Evolutionary conservation across 1,284 basidiomycete species (phyloP).

Genomic region (Waitea zeae): DNA sequence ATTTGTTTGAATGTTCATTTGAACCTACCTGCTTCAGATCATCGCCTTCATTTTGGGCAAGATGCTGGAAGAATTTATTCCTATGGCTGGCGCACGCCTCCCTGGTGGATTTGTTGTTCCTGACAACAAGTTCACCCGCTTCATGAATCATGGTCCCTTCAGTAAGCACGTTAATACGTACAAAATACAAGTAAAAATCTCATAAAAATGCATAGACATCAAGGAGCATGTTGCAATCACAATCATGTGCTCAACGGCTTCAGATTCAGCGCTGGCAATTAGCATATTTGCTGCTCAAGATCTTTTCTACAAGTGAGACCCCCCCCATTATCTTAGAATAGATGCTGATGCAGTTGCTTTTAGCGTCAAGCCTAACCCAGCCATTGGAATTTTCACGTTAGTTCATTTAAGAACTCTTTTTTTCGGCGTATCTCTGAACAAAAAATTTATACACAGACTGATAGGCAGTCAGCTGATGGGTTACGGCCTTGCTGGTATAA

Average conservation of each 20-base stretch:
- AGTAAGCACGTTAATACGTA: too few species aligned
- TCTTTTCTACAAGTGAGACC: slow-evolving; percentile 31
- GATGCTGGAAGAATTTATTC: slow-evolving; percentile 24
- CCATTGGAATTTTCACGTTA: slow-evolving; percentile 30
- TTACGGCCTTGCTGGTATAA: slow-evolving; percentile 31
- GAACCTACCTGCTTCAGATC: too few species aligned
- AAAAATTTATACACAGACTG: slow-evolving; percentile 13
- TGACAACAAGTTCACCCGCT: slow-evolving; percentile 29
- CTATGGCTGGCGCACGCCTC: slow-evolving; percentile 24
- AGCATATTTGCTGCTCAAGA: slow-evolving; percentile 33
- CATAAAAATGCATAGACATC: too few species aligned
- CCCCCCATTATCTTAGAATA: too few species aligned
- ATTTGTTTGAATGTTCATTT: slow-evolving; percentile 22
- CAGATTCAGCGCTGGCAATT: slow-evolving; percentile 28
- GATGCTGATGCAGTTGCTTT: too few species aligned
- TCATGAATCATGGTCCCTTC: slow-evolving; percentile 35
- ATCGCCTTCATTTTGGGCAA: slow-evolving; percentile 23
- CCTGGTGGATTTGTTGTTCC: slow-evolving; percentile 15
- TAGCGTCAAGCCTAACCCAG: slow-evolving; percentile 28
- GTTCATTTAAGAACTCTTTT: slow-evolving; percentile 6
- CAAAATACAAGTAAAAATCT: too few species aligned
- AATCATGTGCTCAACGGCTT: slow-evolving; percentile 38
- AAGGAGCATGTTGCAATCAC: slow-evolving; percentile 44
- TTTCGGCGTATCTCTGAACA: not conserved
- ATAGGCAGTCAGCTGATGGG: slow-evolving; percentile 31